Conservation (phyloP, 2,329 filamentous ascomycete species). For the Pezicula rhizophila region DNA sequence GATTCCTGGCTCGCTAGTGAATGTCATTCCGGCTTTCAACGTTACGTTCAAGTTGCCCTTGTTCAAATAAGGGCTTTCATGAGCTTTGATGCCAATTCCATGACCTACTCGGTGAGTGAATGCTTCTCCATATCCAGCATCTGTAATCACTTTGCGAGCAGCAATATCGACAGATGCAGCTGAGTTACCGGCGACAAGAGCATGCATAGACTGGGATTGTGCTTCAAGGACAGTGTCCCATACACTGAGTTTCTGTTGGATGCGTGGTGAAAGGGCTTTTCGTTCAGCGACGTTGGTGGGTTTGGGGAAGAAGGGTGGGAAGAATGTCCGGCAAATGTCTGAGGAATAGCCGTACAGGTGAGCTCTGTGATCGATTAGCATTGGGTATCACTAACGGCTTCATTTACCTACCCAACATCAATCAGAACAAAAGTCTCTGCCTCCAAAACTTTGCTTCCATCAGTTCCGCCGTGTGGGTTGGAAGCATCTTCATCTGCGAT, state of each 20-base stretch:
- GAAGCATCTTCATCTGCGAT: constrained; percentile 31
- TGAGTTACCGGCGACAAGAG: constrained; percentile 44
- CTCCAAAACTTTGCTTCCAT: constrained; percentile 42
- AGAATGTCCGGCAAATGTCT: constrained; percentile 59
- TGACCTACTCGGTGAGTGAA: constrained; percentile 61
- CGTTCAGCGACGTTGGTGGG: constrained; percentile 10
- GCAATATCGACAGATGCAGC: constrained; percentile 57
- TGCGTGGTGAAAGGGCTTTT: constrained; percentile 10
- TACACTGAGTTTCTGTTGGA: constrained; percentile 46
- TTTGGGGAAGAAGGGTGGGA: constrained; percentile 32
- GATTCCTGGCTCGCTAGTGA: constrained; percentile 58
- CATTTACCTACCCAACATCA: constrained; percentile 42
- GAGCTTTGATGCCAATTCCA: constrained; percentile 61
- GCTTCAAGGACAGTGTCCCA: constrained; percentile 59
- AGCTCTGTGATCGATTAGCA: constrained; percentile 29
- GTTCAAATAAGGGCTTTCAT: constrained; percentile 59
- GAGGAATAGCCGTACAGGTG: constrained; percentile 58
- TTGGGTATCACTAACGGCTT: neutral
- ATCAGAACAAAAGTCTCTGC: constrained; percentile 54
- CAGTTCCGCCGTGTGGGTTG: constrained; percentile 33
- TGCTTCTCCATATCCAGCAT: constrained; percentile 50
- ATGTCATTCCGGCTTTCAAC: constrained; percentile 52
- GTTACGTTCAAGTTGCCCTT: constrained; percentile 47
- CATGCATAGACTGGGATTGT: constrained; percentile 47
- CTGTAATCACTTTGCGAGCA: constrained; percentile 48